A percentile compares a stretch with the other conserved stretches of the same genome.
Evolutionary conservation across 306 rosid species (phyloP).

Genomic region (Trifolium subterraneum): DNA sequence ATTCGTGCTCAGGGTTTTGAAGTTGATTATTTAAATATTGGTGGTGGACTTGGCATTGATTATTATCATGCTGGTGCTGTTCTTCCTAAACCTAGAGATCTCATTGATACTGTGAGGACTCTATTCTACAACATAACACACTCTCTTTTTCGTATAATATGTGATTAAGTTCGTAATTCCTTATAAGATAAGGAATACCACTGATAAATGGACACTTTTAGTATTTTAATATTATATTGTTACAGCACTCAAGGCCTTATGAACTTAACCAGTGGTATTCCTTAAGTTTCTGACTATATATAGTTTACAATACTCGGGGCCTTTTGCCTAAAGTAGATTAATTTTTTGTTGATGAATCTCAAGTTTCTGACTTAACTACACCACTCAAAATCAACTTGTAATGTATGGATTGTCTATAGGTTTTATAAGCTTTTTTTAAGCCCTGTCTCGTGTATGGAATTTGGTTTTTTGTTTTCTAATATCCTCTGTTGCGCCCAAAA

Average conservation of each 20-base stretch:
- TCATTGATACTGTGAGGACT: conserved; percentile 77
- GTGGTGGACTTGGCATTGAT: conserved; percentile 97
- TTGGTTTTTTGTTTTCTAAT: no score
- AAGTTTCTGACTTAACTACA: no score
- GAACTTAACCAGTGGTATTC: no score
- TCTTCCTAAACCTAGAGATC: conserved; percentile 90
- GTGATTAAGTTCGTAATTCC: conserved; percentile 17
- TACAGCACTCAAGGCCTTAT: no score
- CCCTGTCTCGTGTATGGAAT: no score
- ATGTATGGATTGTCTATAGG: no score
- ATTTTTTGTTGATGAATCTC: no score
- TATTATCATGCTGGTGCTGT: conserved; percentile 84
- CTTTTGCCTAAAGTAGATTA: no score
- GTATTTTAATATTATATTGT: not conserved
- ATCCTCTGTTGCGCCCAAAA: not conserved
- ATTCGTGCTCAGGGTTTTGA: conserved; percentile 92
- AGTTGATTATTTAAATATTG: conserved; percentile 84
- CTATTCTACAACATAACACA: conserved; percentile 27
- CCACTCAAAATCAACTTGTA: no score
- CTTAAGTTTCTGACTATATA: no score
- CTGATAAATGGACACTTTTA: conserved; percentile 15
- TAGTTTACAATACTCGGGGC: no score
- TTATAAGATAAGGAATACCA: not conserved
- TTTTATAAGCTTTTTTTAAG: no score
- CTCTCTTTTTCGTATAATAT: not conserved